Evolutionary conservation across 805 yeast species (phyloP).

Genomic region (Candida sithepensis): DNA sequence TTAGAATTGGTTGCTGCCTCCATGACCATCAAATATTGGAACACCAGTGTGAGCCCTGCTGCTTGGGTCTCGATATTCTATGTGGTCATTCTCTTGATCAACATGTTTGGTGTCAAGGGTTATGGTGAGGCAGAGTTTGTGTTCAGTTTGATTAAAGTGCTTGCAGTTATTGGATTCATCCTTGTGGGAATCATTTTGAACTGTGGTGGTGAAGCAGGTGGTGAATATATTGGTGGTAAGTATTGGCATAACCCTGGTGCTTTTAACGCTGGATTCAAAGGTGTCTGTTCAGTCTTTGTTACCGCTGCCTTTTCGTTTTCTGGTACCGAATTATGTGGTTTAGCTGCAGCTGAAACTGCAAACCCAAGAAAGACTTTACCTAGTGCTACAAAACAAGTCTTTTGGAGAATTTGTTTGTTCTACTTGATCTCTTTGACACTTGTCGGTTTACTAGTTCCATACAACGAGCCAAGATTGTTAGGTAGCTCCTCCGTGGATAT

Average conservation of each 20-base stretch:
- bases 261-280: slow-evolving; percentile 46
- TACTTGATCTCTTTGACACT: slow-evolving; percentile 47
- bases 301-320: slow-evolving; percentile 57
- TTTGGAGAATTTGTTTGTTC: slow-evolving; percentile 53
- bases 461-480: slow-evolving; percentile 42
- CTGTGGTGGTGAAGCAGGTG: slow-evolving; percentile 56
- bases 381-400: slow-evolving; percentile 53
- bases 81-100: slow-evolving; percentile 42
- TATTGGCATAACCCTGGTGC: slow-evolving; percentile 58
- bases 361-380: slow-evolving; percentile 55
- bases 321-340: slow-evolving; percentile 56
- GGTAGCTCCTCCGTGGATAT: slow-evolving; percentile 47
- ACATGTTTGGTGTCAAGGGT: slow-evolving; percentile 54
- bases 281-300: slow-evolving; percentile 55
- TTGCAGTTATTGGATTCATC: slow-evolving; percentile 52
- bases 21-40: slow-evolving; percentile 44
- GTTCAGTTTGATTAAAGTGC: slow-evolving; percentile 47
- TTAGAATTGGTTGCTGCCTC: slow-evolving; percentile 48
- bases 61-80: slow-evolving; percentile 52
- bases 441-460: slow-evolving; percentile 56
- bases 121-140: slow-evolving; percentile 62
- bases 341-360: slow-evolving; percentile 57
- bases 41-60: slow-evolving; percentile 38
- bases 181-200: slow-evolving; percentile 47
- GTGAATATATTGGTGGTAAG: slow-evolving; percentile 50